Base-by-base conservation (phyloP, 75 land plant species). In the Pseudotsuga menziesii region DNA sequence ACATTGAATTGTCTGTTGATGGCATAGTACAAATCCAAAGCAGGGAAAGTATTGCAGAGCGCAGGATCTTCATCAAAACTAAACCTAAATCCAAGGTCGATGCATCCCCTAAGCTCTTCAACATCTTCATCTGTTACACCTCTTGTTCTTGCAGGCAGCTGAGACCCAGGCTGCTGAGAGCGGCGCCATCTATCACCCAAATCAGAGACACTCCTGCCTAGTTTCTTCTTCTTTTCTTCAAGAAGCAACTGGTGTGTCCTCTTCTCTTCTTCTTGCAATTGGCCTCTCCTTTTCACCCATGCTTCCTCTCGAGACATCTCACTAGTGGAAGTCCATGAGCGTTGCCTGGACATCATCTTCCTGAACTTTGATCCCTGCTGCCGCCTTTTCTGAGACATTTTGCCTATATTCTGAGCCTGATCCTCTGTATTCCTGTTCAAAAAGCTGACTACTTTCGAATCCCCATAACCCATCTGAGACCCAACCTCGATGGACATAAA, bases 101-200 rank as follows among this genome's bases (percentile, higher is more conserved):
- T 79, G 67, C 76, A 79, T 23, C 84, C 84, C 26, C 83, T 52
- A 13, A 82, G 82, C 44, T 82, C 84, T n/a, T 82, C 84, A 57
- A 82, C 55, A 52, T 82, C 84, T 36, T 82, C 82, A 39, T 82
- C 84, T 17, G 57, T 80, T 12, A 82, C 12, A 9, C 54, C 54
- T 48, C 54, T 48, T 48, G 54, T 9, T 9, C 54, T 48, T 48
- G 12, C 54, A 48, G 54, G 32, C 32, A 0, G 54, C 54, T 48
- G 54, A 48, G 54, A 48, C n/a, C n/a, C n/a, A n/a, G n/a, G 32
- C 32, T 29, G 54, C 54, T 48, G 54, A 48, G 54, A 48, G 12
- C 54, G 9, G 13, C 11, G 54, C 54, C 9, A 41, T 22, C 72
- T 69, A 3, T 39, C 44, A 13, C 72, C 72, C 8, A 41, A 69